These are phyloP conservation scores for Dendrobium nobile DNA, from an alignment of 106 monocot genomes.

Conservation along the genomic window DNA sequence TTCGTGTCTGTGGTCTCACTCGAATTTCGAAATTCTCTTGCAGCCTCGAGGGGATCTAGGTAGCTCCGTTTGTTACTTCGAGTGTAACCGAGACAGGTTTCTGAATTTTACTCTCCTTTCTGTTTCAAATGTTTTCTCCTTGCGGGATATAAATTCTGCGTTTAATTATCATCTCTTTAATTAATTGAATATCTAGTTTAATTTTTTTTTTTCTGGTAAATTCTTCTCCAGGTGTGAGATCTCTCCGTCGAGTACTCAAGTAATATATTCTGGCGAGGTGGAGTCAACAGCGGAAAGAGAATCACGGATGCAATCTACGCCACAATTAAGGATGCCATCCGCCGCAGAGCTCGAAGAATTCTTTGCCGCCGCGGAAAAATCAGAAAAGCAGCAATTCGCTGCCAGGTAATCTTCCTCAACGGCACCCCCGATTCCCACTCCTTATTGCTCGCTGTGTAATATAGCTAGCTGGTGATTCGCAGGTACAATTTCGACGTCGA, in stretches of 20 bases:
- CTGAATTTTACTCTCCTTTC: background rate
- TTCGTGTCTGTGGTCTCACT: background rate
- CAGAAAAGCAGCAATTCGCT: slow-evolving; percentile 40
- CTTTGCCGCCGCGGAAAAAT: slow-evolving; percentile 51
- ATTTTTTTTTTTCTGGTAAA: background rate
- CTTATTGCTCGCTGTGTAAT: background rate
- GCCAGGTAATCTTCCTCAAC: slow-evolving; percentile 32
- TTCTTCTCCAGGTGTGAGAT: slow-evolving; percentile 29
- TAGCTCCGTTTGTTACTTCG: slow-evolving; percentile 5
- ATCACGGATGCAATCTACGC: background rate
- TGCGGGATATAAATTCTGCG: background rate
- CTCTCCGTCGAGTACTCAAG: slow-evolving; percentile 19
- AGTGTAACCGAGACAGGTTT: slow-evolving; percentile 23
- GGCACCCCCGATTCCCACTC: background rate
- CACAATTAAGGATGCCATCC: slow-evolving; percentile 19
- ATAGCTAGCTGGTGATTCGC: background rate
- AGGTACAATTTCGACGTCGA: slow-evolving; percentile 85
- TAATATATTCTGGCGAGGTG: slow-evolving; percentile 12
- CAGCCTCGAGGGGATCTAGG: slow-evolving; percentile 15
- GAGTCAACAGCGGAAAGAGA: slow-evolving; percentile 6
- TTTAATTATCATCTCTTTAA: background rate
- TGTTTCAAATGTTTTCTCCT: background rate
- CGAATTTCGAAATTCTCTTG: background rate
- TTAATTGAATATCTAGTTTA: background rate
- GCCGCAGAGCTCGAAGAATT: slow-evolving; percentile 69